Conservation (phyloP, 805 yeast species). For the Starmerella kuoi region DNA sequence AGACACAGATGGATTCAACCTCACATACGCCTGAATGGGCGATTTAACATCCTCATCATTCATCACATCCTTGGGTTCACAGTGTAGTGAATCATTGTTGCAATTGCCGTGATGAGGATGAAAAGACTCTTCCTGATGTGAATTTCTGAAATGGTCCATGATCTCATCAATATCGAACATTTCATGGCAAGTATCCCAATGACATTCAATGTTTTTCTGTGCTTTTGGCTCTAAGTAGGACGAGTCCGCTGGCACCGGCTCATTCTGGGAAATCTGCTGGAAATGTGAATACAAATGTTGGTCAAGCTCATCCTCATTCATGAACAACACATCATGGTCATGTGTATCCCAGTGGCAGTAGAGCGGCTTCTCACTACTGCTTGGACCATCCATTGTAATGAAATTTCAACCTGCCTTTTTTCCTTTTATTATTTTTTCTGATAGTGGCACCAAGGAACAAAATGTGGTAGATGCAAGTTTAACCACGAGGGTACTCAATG, state of each 20-base stretch:
- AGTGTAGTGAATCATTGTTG: not conserved
- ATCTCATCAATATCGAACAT: slow-evolving; percentile 23
- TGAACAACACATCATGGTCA: slow-evolving; percentile 25
- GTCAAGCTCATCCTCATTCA: slow-evolving; percentile 25
- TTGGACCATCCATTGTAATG: slow-evolving; percentile 7
- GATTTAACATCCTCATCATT: too few relatives aligned
- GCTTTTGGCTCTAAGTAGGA: not conserved
- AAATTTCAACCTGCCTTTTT: not conserved
- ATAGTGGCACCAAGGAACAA: too few relatives aligned
- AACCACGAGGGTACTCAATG: slow-evolving; percentile 10
- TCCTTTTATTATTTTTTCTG: not conserved
- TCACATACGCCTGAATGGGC: not conserved
- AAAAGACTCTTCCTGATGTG: slow-evolving; percentile 25
- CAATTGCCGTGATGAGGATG: slow-evolving; percentile 21
- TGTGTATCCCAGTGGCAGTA: slow-evolving; percentile 32
- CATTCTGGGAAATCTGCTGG: slow-evolving; percentile 1
- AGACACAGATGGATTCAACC: not conserved
- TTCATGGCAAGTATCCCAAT: slow-evolving; percentile 33
- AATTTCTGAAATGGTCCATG: slow-evolving; percentile 21
- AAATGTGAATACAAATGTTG: slow-evolving; percentile 23
- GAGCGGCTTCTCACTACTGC: slow-evolving; percentile 8
- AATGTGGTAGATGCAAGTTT: not conserved
- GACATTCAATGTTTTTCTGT: slow-evolving; percentile 25
- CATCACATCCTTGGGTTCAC: not conserved
- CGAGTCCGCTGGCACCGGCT: not conserved